These are phyloP conservation scores for Mortierella sp. DNA, from an alignment of 371 early-diverging fungal species.

Conservation along the genomic window DNA sequence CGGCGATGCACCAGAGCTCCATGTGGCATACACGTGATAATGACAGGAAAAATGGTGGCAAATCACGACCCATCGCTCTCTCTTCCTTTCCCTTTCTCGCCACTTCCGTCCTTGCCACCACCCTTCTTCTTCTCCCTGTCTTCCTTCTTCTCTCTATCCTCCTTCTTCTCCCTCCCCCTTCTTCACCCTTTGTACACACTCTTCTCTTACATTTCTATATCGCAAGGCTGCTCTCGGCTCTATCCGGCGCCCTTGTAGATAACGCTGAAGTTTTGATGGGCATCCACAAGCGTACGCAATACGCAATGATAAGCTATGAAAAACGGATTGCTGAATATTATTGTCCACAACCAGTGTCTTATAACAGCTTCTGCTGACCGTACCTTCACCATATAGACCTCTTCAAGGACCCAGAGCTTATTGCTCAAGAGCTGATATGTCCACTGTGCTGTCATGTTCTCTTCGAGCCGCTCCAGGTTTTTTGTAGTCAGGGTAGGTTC, in stretches of 20 bases:
- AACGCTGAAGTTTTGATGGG: constrained; percentile 9
- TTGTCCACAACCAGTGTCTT: no score
- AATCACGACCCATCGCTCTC: no score
- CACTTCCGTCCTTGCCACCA: no score
- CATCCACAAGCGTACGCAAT: constrained; percentile 21
- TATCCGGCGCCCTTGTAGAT: background rate
- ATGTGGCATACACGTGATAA: background rate
- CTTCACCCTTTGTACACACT: background rate
- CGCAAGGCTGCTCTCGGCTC: background rate
- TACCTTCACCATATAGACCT: constrained; percentile 9
- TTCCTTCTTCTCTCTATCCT: background rate
- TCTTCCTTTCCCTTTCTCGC: no score
- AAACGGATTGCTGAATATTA: no score
- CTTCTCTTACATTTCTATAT: background rate
- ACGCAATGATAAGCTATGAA: no score
- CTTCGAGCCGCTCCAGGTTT: constrained; percentile 34
- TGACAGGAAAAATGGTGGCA: background rate
- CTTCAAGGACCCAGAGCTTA: constrained; percentile 15
- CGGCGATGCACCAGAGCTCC: no score
- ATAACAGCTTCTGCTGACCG: background rate
- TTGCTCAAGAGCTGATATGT: constrained; percentile 23
- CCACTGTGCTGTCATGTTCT: constrained; percentile 28
- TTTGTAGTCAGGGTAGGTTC: constrained; percentile 25
- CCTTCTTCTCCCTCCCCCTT: background rate
- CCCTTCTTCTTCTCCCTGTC: background rate